A percentile compares a stretch with the other conserved stretches of the same genome.
Conservation (phyloP, 2,329 filamentous ascomycete genomes). For the Phaeosphaeria sp. region DNA sequence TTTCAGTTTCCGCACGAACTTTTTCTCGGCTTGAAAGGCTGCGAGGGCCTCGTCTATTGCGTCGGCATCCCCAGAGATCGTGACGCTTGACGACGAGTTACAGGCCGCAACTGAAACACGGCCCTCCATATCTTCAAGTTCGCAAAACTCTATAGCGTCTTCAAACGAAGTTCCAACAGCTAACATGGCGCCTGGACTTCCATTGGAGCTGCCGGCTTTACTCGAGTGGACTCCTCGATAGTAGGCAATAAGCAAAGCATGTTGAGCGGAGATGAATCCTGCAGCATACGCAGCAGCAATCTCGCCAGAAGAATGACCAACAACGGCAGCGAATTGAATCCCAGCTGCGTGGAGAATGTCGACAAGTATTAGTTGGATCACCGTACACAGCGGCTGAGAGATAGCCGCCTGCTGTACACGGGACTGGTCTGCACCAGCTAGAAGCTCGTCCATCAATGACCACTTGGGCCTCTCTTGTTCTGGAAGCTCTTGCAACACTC, state of each 20-base stretch:
- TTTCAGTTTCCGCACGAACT: slow-evolving; percentile 10
- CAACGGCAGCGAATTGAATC: slow-evolving; percentile 11
- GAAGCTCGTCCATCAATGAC: slow-evolving; percentile 15
- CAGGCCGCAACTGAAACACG: too few relatives aligned
- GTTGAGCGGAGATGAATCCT: neutral
- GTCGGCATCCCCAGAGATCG: neutral
- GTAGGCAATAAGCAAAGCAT: neutral
- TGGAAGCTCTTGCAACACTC: neutral
- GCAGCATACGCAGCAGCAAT: slow-evolving; percentile 25
- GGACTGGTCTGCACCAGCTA: neutral
- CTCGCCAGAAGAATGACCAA: slow-evolving; percentile 28
- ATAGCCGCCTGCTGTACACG: slow-evolving; percentile 12
- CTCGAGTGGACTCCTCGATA: neutral
- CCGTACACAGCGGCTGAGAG: slow-evolving; percentile 24
- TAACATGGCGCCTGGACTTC: too few relatives aligned
- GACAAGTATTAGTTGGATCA: slow-evolving; percentile 18
- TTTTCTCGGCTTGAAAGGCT: neutral
- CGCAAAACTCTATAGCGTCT: too few relatives aligned
- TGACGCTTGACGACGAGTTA: too few relatives aligned
- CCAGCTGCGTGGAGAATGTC: slow-evolving; percentile 14
- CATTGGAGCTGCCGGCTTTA: too few relatives aligned
- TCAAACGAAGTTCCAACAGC: too few relatives aligned
- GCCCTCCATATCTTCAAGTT: too few relatives aligned
- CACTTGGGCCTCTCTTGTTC: slow-evolving; percentile 10
- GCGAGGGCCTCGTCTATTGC: neutral